Evolutionary conservation across 805 yeast species (phyloP).

Genomic region (Brettanomyces naardenensis): DNA sequence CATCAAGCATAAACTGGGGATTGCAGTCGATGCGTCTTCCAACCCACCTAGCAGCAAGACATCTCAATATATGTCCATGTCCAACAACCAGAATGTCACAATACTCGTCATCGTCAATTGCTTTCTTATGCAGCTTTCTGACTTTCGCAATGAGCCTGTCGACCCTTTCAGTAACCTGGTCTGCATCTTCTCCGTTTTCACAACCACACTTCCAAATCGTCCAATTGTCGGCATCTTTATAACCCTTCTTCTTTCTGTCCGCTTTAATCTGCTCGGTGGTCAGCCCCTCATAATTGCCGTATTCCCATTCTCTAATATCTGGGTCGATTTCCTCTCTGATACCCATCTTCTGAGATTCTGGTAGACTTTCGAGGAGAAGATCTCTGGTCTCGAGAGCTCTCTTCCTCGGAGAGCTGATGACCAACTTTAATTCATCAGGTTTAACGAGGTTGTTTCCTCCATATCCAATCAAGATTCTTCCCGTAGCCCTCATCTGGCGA

Average conservation of each 20-base stretch:
- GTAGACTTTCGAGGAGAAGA: slow-evolving; percentile 45
- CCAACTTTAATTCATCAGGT: slow-evolving; percentile 51
- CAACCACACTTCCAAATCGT: slow-evolving; percentile 89
- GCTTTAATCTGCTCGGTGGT: slow-evolving; percentile 58
- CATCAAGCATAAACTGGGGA: slow-evolving; percentile 81
- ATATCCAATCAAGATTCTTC: slow-evolving; percentile 55
- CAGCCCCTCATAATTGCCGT: slow-evolving; percentile 91
- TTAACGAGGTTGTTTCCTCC: slow-evolving; percentile 48
- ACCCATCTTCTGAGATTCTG: slow-evolving; percentile 31
- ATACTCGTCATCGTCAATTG: slow-evolving; percentile 40
- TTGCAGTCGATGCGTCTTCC: slow-evolving; percentile 47
- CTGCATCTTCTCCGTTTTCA: slow-evolving; percentile 74
- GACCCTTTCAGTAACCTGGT: slow-evolving; percentile 61
- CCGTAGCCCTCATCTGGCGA: slow-evolving; percentile 67
- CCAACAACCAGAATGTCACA: slow-evolving; percentile 81
- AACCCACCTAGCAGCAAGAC: slow-evolving; percentile 87
- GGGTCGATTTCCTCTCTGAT: slow-evolving; percentile 47
- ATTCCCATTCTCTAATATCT: slow-evolving; percentile 90
- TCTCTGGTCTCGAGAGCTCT: slow-evolving; percentile 74
- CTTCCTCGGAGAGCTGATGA: slow-evolving; percentile 73
- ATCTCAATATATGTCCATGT: slow-evolving; percentile 89
- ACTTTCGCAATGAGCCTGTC: slow-evolving; percentile 64
- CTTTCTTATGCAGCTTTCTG: slow-evolving; percentile 47
- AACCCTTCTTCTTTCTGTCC: slow-evolving; percentile 51
- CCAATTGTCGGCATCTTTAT: slow-evolving; percentile 46